Base-by-base conservation (phyloP, 345 rosid species). In the Corymbia maculata region DNA sequence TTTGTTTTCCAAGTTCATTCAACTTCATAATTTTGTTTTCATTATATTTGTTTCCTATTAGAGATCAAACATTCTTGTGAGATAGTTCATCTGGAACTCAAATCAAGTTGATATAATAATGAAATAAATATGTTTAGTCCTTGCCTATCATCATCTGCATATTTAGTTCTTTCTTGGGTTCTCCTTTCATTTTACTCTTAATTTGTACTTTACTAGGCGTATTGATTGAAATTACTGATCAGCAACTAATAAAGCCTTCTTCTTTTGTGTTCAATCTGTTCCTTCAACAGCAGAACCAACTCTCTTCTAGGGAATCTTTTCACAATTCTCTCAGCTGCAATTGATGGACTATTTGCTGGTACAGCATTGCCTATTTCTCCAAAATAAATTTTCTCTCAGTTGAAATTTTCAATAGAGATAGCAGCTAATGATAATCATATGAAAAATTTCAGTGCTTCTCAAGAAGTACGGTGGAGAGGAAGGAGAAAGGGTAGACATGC, bases 401-500 rank as follows among this genome's bases (percentile, higher is more conserved):
- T 82, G 28, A 16, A 36, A 19, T 26, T n/a, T 85, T n/a, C 53
- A 24, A 49, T 24, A 49, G 55, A 44, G 49, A n/a, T 88, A 3
- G 36, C 70, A 28, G 32, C 70, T 61, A 61, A 61, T 32, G 22
- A 11, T 28, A 61, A 61, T 61, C 70, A 61, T 26, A 3, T 61
- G 70, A 28, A 59, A 57, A 28, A 13, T 49, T 45, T 88, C 91
- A 94, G 95, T 94, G 79, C 79, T 94, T 88, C 93, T 92, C 30
- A 92, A 91, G 85, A 93, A 90, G 92, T 87, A 91, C 87, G 87
- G 92, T 79, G 94, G 93, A 26, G 89, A 90, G 66, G 89, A 85
- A 86, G 94, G 94, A 85, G 91, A 90, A 42, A 93, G 70, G 88
- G 66, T 94, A 28, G 95, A 94, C 86, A 52, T 93, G 90, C 93